A percentile compares a stretch with the other conserved stretches of the same genome.
Evolutionary conservation across 1,284 basidiomycete genomes (phyloP).

Genomic region (Cutaneotrichosporon sp.): DNA sequence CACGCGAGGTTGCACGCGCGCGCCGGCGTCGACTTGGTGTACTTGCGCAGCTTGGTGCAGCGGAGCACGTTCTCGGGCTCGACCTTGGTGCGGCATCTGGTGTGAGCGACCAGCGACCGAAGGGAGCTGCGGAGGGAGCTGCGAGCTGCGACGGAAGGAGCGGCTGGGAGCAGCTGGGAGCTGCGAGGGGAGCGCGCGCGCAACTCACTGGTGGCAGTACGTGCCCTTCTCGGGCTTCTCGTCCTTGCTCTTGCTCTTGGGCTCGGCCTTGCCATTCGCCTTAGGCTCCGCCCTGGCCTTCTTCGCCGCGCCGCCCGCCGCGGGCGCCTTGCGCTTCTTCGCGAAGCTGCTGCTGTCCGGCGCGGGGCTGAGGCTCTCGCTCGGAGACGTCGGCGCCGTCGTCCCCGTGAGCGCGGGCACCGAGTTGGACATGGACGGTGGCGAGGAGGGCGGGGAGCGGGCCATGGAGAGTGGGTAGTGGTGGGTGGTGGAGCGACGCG

Average conservation of each 20-base stretch:
- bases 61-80: conserved; percentile 29
- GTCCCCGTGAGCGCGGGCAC: conserved; percentile 11
- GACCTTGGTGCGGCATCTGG: conserved; percentile 20
- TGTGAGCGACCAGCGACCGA: conserved; percentile 13
- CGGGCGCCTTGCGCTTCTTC: conserved; percentile 17
- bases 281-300: conserved; percentile 12
- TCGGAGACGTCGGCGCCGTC: conserved; percentile 3
- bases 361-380: too few relatives aligned
- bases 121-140: too few relatives aligned
- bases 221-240: conserved; percentile 25
- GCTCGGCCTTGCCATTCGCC: too few relatives aligned
- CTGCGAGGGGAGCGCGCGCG: too few relatives aligned
- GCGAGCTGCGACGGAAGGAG: too few relatives aligned
- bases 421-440: conserved; percentile 18
- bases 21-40: conserved; percentile 18
- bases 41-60: conserved; percentile 34
- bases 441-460: neutral
- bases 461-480: neutral
- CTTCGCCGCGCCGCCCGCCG: conserved; percentile 2
- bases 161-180: too few relatives aligned
- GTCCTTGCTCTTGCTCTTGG: conserved; percentile 11
- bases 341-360: neutral
- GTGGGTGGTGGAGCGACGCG: conserved; percentile 14
- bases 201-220: conserved; percentile 41
- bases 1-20: conserved; percentile 37